phyloP scores from a whole-genome alignment of 257 asterid genomes.

The Solanum appendiculatum region DNA sequence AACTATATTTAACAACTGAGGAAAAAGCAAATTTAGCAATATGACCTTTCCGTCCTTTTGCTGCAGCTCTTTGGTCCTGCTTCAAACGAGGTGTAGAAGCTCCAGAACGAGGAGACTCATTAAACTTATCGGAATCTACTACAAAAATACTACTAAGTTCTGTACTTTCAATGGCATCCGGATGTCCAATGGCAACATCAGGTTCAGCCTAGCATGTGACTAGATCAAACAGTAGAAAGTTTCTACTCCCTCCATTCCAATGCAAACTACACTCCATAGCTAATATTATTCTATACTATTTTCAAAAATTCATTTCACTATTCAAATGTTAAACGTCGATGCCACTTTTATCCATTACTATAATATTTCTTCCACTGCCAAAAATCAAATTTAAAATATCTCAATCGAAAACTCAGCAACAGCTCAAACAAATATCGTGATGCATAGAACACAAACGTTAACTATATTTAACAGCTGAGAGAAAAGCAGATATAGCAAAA shows the following conservation, averaged over 20 bases:
- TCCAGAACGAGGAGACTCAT: constrained; percentile 41
- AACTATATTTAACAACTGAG: not conserved
- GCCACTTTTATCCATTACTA: not conserved
- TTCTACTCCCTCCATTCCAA: not conserved
- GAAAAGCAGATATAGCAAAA: not conserved
- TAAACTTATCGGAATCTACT: constrained; percentile 33
- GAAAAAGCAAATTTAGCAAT: not conserved
- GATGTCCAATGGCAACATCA: not conserved
- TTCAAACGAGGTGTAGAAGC: constrained; percentile 29
- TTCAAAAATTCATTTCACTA: not conserved
- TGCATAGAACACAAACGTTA: not conserved
- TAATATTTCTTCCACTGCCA: not conserved
- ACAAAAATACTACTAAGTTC: too few relatives aligned
- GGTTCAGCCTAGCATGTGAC: not conserved
- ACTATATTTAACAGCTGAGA: not conserved
- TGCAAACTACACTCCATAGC: not conserved
- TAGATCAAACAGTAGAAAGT: not conserved
- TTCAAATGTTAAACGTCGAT: not conserved
- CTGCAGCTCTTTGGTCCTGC: constrained; percentile 35
- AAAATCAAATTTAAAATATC: not conserved
- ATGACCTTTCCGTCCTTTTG: constrained; percentile 22
- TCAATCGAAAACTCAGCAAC: not conserved
- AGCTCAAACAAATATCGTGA: not conserved
- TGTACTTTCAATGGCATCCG: not conserved
- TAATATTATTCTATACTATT: not conserved